These are phyloP conservation scores for Spathaspora sp. DNA, from an alignment of 805 yeast genomes.

Conservation along the genomic window DNA sequence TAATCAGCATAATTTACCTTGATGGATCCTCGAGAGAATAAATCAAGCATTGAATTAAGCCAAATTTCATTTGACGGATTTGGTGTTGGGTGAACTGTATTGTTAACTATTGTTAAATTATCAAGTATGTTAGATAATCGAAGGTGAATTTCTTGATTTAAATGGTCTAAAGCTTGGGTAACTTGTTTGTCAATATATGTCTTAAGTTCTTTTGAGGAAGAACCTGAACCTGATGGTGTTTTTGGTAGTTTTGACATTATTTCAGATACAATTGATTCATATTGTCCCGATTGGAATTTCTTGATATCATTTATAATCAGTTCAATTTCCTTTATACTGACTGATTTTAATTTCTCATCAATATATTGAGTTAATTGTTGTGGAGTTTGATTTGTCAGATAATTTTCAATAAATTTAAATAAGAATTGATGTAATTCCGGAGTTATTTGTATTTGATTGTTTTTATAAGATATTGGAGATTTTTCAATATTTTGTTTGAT, in stretches of 20 bases:
- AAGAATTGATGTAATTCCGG: conserved; percentile 38
- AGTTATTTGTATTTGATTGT: conserved; percentile 31
- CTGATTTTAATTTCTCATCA: conserved; percentile 4
- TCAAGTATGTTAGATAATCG: conserved; percentile 1
- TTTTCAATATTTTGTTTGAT: not conserved
- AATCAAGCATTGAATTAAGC: conserved; percentile 4
- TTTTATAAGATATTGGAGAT: conserved; percentile 17
- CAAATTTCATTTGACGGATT: conserved; percentile 9
- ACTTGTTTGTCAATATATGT: not conserved
- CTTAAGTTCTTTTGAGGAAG: not conserved
- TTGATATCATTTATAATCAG: not conserved
- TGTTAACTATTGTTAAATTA: conserved; percentile 12
- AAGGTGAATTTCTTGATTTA: not conserved
- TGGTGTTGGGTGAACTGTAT: conserved; percentile 6
- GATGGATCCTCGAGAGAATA: conserved; percentile 30
- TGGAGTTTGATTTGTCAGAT: conserved; percentile 2
- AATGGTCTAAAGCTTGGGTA: not conserved
- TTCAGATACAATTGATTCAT: not conserved
- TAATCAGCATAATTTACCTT: conserved; percentile 39
- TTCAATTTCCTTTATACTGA: not conserved
- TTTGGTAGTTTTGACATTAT: not conserved
- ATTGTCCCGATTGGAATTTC: not conserved
- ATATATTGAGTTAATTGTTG: not conserved
- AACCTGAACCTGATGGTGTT: not conserved
- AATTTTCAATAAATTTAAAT: conserved; percentile 28